Evolutionary conservation across 179 eudicot species (phyloP).

Genomic region (Heliamphora pulchella): DNA sequence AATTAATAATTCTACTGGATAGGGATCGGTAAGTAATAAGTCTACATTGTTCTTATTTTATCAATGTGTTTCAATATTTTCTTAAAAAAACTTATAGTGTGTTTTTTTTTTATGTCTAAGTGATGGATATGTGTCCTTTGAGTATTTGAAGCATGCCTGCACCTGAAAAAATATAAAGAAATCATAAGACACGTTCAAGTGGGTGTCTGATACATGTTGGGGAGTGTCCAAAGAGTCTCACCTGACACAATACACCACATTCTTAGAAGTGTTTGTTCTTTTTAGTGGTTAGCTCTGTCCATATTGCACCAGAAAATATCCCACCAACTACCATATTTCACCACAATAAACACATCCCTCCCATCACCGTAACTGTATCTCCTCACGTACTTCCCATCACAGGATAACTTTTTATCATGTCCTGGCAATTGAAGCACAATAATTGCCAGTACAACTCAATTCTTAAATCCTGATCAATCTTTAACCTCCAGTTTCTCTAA

Average conservation of each 20-base stretch:
- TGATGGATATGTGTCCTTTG: neutral
- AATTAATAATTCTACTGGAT: neutral
- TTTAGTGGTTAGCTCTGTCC: neutral
- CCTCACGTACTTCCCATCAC: neutral
- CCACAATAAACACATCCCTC: neutral
- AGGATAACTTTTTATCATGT: neutral
- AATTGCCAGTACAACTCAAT: neutral
- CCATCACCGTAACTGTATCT: neutral
- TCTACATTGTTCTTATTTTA: neutral
- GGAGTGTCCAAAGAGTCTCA: neutral
- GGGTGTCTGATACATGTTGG: neutral
- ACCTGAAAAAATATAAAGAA: neutral
- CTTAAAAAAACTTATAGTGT: neutral
- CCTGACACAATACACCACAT: too few relatives aligned
- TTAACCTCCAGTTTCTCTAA: neutral
- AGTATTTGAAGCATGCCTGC: neutral
- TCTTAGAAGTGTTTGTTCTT: too few relatives aligned
- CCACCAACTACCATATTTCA: neutral
- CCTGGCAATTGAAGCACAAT: neutral
- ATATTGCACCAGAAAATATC: neutral
- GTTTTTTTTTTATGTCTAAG: neutral
- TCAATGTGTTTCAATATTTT: neutral
- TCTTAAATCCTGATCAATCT: neutral
- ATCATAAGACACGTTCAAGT: neutral
- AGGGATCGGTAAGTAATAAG: too few relatives aligned